phyloP scores from a whole-genome alignment of 2,329 filamentous ascomycete species.

The Ophiocordyceps australis region DNA sequence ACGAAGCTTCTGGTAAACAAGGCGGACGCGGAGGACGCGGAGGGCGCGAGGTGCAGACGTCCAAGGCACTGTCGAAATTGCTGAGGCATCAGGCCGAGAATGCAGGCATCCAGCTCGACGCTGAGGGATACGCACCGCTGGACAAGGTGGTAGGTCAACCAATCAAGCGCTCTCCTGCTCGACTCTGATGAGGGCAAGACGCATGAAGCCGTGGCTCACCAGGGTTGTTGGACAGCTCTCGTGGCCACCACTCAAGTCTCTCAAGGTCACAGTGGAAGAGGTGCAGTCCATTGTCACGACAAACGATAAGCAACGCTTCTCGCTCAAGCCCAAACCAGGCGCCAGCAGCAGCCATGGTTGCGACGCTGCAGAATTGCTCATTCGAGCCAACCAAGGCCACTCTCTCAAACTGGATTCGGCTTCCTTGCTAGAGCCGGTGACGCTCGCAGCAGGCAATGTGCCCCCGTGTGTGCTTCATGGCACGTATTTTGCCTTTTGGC shows the following conservation, averaged over 20 bases:
- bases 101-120: constrained; percentile 37
- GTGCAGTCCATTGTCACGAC: constrained; percentile 48
- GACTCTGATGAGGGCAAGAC: not conserved
- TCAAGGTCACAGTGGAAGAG: constrained; percentile 60
- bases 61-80: constrained; percentile 33
- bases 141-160: constrained; percentile 42
- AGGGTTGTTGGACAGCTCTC: constrained; percentile 18
- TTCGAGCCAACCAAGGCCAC: constrained; percentile 93
- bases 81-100: constrained; percentile 37
- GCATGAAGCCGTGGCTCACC: constrained; percentile 1
- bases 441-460: constrained; percentile 34
- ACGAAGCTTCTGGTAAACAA: no score
- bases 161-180: no score
- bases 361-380: constrained; percentile 56
- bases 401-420: constrained; percentile 60
- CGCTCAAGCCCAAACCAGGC: constrained; percentile 40
- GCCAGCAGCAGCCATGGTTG: constrained; percentile 16
- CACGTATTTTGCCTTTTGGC: constrained; percentile 71
- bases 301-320: constrained; percentile 86
- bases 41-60: constrained; percentile 28
- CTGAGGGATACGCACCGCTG: constrained; percentile 38
- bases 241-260: constrained; percentile 41
- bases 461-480: constrained; percentile 65
- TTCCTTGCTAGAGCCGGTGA: constrained; percentile 51
- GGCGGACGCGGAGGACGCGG: no score